These are phyloP conservation scores for Colletotrichum liaoningense DNA, from an alignment of 2,329 filamentous ascomycete species.

Conservation along the genomic window DNA sequence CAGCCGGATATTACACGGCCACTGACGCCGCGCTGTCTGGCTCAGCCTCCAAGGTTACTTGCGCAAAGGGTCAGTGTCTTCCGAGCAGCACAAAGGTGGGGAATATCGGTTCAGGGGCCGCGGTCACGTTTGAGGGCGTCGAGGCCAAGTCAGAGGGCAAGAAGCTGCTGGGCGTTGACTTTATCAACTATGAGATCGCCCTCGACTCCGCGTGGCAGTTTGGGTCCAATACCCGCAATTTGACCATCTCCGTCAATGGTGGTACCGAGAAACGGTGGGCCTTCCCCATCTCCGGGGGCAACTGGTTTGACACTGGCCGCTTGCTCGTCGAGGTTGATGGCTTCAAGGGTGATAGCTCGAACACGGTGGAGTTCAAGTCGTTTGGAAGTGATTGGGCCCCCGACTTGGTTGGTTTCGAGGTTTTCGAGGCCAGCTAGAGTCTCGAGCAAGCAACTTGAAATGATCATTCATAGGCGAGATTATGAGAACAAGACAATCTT, in stretches of 20 bases:
- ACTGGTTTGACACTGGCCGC: conserved; percentile 62
- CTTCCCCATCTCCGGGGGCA: conserved; percentile 60
- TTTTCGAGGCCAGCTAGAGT: conserved; percentile 11
- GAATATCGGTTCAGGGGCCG: conserved; percentile 47
- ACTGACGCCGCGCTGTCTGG: conserved; percentile 49
- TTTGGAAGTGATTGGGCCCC: conserved; percentile 45
- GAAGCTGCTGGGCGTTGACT: conserved; percentile 59
- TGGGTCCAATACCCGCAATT: conserved; percentile 61
- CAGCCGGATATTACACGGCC: conserved; percentile 56
- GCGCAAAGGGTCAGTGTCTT: conserved; percentile 51
- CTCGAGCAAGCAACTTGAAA: not conserved
- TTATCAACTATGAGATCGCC: conserved; percentile 64
- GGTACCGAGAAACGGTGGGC: conserved; percentile 55
- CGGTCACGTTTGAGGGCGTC: conserved; percentile 49
- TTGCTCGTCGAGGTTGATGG: conserved; percentile 57
- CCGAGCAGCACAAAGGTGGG: conserved; percentile 57
- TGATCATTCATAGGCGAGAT: not conserved
- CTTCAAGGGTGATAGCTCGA: conserved; percentile 53
- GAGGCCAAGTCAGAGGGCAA: conserved; percentile 42
- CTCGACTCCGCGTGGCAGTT: conserved; percentile 40
- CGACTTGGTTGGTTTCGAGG: conserved; percentile 56
- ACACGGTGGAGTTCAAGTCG: conserved; percentile 48
- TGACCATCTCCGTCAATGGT: conserved; percentile 61
- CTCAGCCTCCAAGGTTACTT: conserved; percentile 47
- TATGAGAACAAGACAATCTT: not conserved